A percentile compares a stretch with the other conserved stretches of the same genome.
Evolutionary conservation across 306 rosid genomes (phyloP).

Genomic region (Phaseolus lunatus): DNA sequence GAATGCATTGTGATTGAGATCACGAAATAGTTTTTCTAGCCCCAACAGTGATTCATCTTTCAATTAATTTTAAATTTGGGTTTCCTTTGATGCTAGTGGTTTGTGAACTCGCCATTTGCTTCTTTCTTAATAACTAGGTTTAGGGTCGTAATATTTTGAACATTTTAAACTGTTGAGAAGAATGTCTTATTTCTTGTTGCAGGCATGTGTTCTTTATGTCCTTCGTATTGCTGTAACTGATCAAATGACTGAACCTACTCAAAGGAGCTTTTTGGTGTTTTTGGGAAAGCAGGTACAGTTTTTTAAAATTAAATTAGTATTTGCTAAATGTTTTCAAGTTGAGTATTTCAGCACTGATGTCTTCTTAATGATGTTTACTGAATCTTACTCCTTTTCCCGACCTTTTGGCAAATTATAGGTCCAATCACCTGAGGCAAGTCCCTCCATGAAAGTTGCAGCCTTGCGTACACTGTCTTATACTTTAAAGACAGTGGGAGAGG

Average conservation of each 20-base stretch:
- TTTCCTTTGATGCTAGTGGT: not conserved
- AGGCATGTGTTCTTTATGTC: conserved; percentile 98
- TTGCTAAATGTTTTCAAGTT: conserved; percentile 31
- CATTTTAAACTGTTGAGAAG: conserved; percentile 43
- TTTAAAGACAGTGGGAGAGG: conserved; percentile 92
- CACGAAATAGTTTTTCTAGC: conserved; percentile 1
- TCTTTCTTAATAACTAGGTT: conserved; percentile 5
- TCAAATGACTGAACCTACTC: conserved; percentile 97
- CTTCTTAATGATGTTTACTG: conserved; percentile 12
- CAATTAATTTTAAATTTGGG: not conserved
- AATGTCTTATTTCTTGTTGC: conserved; percentile 49
- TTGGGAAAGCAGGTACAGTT: conserved; percentile 76
- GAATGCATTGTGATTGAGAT: not conserved
- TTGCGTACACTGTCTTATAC: conserved; percentile 84
- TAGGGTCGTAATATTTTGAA: conserved; percentile 11
- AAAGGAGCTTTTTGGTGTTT: conserved; percentile 81
- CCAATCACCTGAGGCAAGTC: conserved; percentile 76
- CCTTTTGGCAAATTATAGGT: conserved; percentile 62
- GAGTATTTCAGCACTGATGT: conserved; percentile 18
- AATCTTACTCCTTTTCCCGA: conserved; percentile 18
- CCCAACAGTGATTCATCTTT: not conserved
- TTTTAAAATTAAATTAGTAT: conserved; percentile 20
- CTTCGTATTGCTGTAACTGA: conserved; percentile 92
- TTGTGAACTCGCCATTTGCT: conserved; percentile 13
- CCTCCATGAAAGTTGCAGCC: conserved; percentile 86